Base-by-base conservation (phyloP, 2,329 filamentous ascomycete species). In the Cyanodermella asteris region DNA sequence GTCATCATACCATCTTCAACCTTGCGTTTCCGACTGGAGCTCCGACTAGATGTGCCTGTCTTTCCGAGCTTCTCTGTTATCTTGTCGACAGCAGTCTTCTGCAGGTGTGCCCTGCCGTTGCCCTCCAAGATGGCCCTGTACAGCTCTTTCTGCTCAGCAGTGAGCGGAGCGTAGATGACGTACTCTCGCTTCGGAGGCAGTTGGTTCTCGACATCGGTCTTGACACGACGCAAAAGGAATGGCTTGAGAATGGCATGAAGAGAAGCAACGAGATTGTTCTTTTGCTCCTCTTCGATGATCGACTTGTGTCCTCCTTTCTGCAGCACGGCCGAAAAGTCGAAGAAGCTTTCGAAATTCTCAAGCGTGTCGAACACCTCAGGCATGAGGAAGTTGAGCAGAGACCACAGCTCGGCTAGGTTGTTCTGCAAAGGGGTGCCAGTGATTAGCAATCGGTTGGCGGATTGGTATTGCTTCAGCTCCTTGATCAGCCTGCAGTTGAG, bases 101-200 rank as follows among this genome's bases (percentile, higher is more conserved):
- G 54, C 20, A 59, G 46, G 25, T 58, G 56, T 14, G 49, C 41
- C 18, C 55, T 47, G 11, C 51, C 50, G 3, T 82, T 90, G 26
- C 74, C 68, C 37, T 91, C 80, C 1, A 94, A 52, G 30, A 84
- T 91, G 10, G 74, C 64, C 15, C 82, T 64, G 42, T 97, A 97
- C 0, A 97, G 50, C 28, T 93, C 84, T 3, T 81, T 78, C 42
- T 97, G 87, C 36, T 87, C 80, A 13, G 70, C 64, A 0, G 81
- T 91, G 50, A 97, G 68, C 0, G 87, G 87, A 0, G 87, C 87
- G 39, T 87, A 94, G 1, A 97, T 54, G 3, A 97, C 76, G 36
- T 97, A 97, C 45, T 97, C 87, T 15, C 87, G 67, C 54, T 97
- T 97, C 49, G 84, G 90, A 0, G 87, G 87, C n/a, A 97, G 58